A percentile compares a stretch with the other conserved stretches of the same genome.
phyloP scores from a whole-genome alignment of 345 rosid genomes.

The Brassica cretica region DNA sequence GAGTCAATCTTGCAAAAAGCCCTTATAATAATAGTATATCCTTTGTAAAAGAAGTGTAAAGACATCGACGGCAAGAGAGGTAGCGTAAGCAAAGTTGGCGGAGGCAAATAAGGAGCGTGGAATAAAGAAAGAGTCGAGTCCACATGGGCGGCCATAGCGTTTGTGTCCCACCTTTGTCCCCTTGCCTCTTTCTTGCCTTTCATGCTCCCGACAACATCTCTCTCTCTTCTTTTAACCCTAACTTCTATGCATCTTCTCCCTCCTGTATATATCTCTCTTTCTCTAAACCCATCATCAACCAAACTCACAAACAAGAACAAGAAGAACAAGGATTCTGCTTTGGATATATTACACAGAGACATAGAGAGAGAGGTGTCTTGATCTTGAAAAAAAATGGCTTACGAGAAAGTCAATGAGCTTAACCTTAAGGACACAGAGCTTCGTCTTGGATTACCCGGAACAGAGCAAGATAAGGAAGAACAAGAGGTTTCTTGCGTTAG shows the following conservation, averaged over 20 bases:
- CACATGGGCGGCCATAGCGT: constrained; percentile 40
- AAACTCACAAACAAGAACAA: constrained; percentile 18
- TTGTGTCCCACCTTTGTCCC: constrained; percentile 44
- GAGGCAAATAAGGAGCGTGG: constrained; percentile 39
- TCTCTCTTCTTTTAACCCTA: constrained; percentile 31
- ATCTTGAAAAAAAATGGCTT: constrained; percentile 30
- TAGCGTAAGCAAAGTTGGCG: constrained; percentile 35
- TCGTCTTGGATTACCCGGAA: constrained; percentile 83
- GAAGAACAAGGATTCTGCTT: constrained; percentile 13
- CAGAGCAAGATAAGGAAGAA: constrained; percentile 40
- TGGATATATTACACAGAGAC: neutral
- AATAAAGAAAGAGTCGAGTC: constrained; percentile 35
- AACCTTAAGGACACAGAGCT: constrained; percentile 87
- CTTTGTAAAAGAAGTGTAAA: neutral
- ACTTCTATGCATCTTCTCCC: constrained; percentile 20
- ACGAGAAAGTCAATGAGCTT: constrained; percentile 53
- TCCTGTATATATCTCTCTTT: constrained; percentile 22
- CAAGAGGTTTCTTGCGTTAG: constrained; percentile 43
- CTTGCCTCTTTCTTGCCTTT: constrained; percentile 40
- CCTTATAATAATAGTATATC: neutral
- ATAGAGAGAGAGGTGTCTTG: neutral
- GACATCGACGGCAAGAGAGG: constrained; percentile 24
- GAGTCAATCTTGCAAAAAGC: no score
- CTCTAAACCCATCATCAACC: constrained; percentile 15
- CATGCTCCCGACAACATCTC: constrained; percentile 35